Evolutionary conservation across 1,284 basidiomycete species (phyloP).

Genomic region (Microbotryum intermedium): DNA sequence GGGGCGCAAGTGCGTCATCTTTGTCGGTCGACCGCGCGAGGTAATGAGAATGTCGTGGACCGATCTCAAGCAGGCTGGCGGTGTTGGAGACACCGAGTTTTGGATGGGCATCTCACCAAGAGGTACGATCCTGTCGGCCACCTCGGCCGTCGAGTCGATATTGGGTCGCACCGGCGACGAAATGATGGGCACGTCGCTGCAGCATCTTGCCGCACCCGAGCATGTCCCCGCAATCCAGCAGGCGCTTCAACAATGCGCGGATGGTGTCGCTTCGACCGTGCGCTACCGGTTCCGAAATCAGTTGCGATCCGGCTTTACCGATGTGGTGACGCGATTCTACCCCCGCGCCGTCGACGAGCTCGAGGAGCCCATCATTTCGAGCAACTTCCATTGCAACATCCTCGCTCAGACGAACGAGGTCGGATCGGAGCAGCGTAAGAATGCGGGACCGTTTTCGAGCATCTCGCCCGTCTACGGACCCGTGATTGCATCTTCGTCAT

Average conservation of each 20-base stretch:
- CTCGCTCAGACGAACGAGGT: constrained; percentile 28
- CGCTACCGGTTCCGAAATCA: constrained; percentile 18
- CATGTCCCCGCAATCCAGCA: constrained; percentile 4
- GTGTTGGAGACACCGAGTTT: constrained; percentile 33
- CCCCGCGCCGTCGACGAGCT: constrained; percentile 18
- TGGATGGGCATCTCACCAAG: constrained; percentile 30
- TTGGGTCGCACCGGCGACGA: constrained; percentile 16
- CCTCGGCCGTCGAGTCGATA: constrained; percentile 23
- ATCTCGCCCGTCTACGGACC: constrained; percentile 11
- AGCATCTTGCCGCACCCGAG: constrained; percentile 17
- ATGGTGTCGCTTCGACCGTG: constrained; percentile 15
- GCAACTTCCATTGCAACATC: constrained; percentile 13
- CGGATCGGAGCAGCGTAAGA: constrained; percentile 25
- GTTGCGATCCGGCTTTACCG: constrained; percentile 5
- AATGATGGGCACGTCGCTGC: constrained; percentile 18
- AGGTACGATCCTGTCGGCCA: constrained; percentile 30
- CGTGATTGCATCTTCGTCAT: background rate
- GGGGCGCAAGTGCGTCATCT: constrained; percentile 69
- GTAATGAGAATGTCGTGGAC: constrained; percentile 60
- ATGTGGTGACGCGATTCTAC: constrained; percentile 30
- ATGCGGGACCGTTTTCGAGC: constrained; percentile 5
- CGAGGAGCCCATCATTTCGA: constrained; percentile 3
- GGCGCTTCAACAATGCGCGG: constrained; percentile 16
- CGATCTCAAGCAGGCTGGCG: constrained; percentile 28
- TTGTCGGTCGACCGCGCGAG: constrained; percentile 61